A percentile compares a stretch with the other conserved stretches of the same genome.
Evolutionary conservation across 1,139 yeast species (phyloP).

Genomic region (Nakaseomyces glabratus): DNA sequence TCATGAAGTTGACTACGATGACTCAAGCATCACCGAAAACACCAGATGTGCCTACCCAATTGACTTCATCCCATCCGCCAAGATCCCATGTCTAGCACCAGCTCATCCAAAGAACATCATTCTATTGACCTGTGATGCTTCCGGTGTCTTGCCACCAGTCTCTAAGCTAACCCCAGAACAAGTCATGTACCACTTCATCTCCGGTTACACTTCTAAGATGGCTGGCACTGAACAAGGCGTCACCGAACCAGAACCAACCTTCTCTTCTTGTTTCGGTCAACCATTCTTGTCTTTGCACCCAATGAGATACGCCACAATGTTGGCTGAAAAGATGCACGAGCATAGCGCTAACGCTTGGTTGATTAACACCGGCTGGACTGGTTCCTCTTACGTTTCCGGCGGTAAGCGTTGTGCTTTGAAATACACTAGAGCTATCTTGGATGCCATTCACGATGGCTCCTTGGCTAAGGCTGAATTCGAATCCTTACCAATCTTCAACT

Average conservation of each 20-base stretch:
- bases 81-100: conserved; percentile 88
- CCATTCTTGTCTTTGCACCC: conserved; percentile 98
- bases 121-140: conserved; percentile 92
- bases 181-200: conserved; percentile 97
- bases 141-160: conserved; percentile 96
- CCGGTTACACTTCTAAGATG: conserved; percentile 98
- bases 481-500: conserved; percentile 76
- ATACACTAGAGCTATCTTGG: conserved; percentile 94
- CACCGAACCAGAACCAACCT: conserved; percentile 96
- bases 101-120: conserved; percentile 88
- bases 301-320: conserved; percentile 95
- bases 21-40: conserved; percentile 82
- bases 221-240: conserved; percentile 99
- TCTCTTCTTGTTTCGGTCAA: conserved; percentile 98
- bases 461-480: conserved; percentile 75
- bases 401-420: conserved; percentile 97
- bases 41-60: conserved; percentile 99
- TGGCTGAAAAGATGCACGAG: conserved; percentile 82
- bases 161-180: conserved; percentile 89
- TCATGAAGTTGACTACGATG: conserved; percentile 79
- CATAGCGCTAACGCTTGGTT: conserved; percentile 94
- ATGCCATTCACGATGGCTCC: conserved; percentile 89
- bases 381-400: conserved; percentile 83
- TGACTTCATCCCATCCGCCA: conserved; percentile 92
- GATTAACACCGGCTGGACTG: conserved; percentile 98